These are phyloP conservation scores for Rosa lucieae DNA, from an alignment of 306 rosid genomes.

Conservation along the genomic window DNA sequence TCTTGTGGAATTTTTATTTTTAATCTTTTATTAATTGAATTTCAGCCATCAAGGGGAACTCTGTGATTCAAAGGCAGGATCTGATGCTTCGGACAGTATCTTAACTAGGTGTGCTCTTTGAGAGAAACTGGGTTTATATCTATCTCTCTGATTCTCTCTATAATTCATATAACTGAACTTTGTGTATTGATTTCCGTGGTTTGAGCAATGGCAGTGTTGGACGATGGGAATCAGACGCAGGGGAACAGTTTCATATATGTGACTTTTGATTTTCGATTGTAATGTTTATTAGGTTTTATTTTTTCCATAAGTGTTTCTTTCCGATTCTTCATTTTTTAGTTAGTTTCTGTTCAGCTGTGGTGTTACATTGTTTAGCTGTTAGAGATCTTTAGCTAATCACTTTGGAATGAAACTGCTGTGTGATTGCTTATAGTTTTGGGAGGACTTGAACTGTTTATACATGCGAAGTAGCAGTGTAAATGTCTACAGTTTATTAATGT, in stretches of 20 bases:
- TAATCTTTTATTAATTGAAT: no score
- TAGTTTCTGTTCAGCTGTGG: not conserved
- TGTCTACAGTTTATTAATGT: no score
- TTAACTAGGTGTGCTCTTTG: no score
- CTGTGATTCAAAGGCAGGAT: no score
- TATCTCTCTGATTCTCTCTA: no score
- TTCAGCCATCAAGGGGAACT: no score
- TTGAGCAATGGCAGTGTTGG: slow-evolving; percentile 61
- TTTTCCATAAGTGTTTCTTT: not conserved
- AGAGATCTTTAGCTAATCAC: not conserved
- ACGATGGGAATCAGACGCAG: slow-evolving; percentile 72
- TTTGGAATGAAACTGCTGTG: not conserved
- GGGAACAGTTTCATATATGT: slow-evolving; percentile 86
- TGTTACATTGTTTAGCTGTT: not conserved
- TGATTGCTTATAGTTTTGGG: not conserved
- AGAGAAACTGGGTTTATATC: no score
- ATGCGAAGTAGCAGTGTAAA: no score
- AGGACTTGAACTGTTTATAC: not conserved
- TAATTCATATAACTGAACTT: not conserved
- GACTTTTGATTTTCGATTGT: slow-evolving; percentile 28
- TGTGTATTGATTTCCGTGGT: slow-evolving; percentile 14
- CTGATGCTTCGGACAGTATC: no score
- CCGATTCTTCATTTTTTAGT: not conserved
- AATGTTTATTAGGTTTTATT: not conserved
- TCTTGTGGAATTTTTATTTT: no score